phyloP scores from a whole-genome alignment of 169 alveolate species.

The Plasmodium berghei region DNA sequence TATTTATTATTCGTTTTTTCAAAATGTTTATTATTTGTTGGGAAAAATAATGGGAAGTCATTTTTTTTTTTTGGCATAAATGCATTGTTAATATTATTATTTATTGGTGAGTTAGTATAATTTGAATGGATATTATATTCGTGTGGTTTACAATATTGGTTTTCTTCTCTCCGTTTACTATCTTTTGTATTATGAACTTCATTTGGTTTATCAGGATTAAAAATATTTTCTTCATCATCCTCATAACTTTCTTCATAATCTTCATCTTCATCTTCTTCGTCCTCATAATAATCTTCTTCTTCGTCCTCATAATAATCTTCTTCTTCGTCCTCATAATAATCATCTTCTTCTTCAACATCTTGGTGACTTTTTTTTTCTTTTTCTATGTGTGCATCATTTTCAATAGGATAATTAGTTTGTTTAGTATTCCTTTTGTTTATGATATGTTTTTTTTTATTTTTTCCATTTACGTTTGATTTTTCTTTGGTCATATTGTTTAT shows the following conservation, averaged over 20 bases:
- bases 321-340: too few species aligned
- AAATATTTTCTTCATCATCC: constrained; percentile 1
- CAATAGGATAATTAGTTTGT: too few species aligned
- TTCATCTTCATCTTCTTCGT: not conserved
- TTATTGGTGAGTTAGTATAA: constrained; percentile 19
- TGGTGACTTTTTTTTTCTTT: not conserved
- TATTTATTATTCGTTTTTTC: constrained; percentile 75
- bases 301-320: not conserved
- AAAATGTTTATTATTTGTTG: constrained; percentile 41
- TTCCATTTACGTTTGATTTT: too few species aligned
- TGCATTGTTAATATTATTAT: constrained; percentile 44
- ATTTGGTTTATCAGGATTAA: not conserved
- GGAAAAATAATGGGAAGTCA: constrained; percentile 62
- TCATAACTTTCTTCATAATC: constrained; percentile 5
- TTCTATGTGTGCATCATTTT: constrained; percentile 5
- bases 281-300: not conserved
- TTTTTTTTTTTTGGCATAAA: constrained; percentile 50
- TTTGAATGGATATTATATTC: not conserved
- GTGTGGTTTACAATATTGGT: not conserved
- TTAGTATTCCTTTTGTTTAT: too few species aligned
- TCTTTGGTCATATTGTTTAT: not conserved
- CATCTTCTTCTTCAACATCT: not conserved
- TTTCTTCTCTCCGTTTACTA: not conserved
- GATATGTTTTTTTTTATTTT: too few species aligned
- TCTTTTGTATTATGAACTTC: not conserved